Conservation (phyloP, 768 basidiomycete genomes). For the Tylopilus vinaceipallidus region DNA sequence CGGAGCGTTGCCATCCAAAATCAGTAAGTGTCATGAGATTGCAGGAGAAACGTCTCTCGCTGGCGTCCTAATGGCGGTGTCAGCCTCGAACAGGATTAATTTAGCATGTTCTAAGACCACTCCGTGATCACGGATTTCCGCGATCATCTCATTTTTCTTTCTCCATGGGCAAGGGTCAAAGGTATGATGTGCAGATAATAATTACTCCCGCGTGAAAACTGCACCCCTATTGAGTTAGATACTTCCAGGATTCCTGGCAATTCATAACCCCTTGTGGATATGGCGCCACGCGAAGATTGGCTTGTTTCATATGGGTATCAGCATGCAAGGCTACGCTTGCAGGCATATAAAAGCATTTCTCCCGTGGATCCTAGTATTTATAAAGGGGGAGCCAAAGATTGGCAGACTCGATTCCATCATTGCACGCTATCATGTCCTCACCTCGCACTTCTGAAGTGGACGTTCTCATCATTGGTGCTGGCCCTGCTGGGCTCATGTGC, state of each 20-base stretch:
- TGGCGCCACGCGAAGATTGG: no score
- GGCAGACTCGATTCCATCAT: not conserved
- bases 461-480: constrained; percentile 45
- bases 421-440: constrained; percentile 10
- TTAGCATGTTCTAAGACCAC: no score
- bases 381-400: not conserved
- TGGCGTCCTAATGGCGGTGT: no score
- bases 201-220: constrained; percentile 5
- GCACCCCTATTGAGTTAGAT: not conserved
- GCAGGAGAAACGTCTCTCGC: not conserved
- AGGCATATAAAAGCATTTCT: not conserved
- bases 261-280: not conserved
- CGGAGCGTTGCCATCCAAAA: not conserved
- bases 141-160: not conserved
- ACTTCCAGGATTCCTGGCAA: not conserved
- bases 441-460: constrained; percentile 34
- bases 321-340: not conserved
- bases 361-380: not conserved
- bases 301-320: not conserved
- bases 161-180: not conserved
- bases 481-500: constrained; percentile 65
- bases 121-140: not conserved
- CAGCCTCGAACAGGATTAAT: no score
- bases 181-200: not conserved
- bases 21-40: not conserved